Conservation (phyloP, 805 yeast species). For the Cyberlindnera samutprakarnensis region DNA sequence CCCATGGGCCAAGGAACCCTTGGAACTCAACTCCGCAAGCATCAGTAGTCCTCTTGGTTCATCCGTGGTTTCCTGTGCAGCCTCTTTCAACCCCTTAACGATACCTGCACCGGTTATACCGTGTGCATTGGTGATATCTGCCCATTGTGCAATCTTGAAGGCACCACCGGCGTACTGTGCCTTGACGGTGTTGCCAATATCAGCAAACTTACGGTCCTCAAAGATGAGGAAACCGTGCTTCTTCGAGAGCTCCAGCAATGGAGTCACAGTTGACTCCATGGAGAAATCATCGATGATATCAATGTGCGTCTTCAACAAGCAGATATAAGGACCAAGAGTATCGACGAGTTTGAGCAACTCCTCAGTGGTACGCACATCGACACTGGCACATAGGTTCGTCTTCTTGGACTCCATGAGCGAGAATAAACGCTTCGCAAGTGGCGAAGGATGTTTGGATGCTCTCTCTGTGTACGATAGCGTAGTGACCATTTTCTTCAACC, state of each 20-base stretch:
- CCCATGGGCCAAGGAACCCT: slow-evolving; percentile 91
- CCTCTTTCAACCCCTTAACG: slow-evolving; percentile 80
- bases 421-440: slow-evolving; percentile 72
- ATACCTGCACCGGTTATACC: slow-evolving; percentile 96
- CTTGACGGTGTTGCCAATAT: slow-evolving; percentile 95
- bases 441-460: slow-evolving; percentile 64
- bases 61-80: slow-evolving; percentile 52
- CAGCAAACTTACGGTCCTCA: slow-evolving; percentile 98
- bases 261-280: slow-evolving; percentile 69
- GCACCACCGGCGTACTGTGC: slow-evolving; percentile 89
- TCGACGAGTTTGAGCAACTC: slow-evolving; percentile 73
- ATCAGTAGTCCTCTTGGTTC: slow-evolving; percentile 88
- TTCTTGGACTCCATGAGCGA: slow-evolving; percentile 69
- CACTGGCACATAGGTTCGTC: slow-evolving; percentile 89
- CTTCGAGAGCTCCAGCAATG: slow-evolving; percentile 62
- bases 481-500: slow-evolving; percentile 14
- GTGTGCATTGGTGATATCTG: slow-evolving; percentile 96
- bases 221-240: slow-evolving; percentile 87
- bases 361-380: slow-evolving; percentile 75
- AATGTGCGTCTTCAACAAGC: slow-evolving; percentile 89
- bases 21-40: slow-evolving; percentile 93
- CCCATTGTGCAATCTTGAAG: slow-evolving; percentile 85
- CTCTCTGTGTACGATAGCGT: slow-evolving; percentile 52
- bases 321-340: slow-evolving; percentile 81
- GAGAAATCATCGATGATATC: slow-evolving; percentile 89